These are phyloP conservation scores for Pisolithus tinctorius DNA, from an alignment of 768 basidiomycete genomes.

Conservation along the genomic window DNA sequence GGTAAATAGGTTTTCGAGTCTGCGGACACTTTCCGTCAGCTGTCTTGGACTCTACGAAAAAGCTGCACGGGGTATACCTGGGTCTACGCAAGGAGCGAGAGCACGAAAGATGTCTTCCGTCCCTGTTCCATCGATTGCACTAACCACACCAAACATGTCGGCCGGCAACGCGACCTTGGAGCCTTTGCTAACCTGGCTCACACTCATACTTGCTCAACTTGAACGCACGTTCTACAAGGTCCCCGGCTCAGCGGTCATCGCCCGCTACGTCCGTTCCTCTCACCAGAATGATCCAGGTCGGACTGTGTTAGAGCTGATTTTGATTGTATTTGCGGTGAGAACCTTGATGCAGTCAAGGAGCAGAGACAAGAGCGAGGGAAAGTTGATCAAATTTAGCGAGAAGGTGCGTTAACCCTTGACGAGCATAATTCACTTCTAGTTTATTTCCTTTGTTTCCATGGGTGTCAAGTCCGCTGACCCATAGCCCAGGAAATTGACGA, in stretches of 20 bases:
- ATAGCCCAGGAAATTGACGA: slow-evolving; percentile 84
- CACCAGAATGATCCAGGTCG: slow-evolving; percentile 96
- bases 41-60: no score
- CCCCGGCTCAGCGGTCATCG: slow-evolving; percentile 76
- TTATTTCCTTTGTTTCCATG: background rate
- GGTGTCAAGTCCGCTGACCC: background rate
- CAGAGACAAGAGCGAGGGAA: slow-evolving; percentile 73
- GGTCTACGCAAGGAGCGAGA: no score
- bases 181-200: slow-evolving; percentile 59
- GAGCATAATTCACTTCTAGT: background rate
- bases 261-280: slow-evolving; percentile 89
- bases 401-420: slow-evolving; percentile 50
- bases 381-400: slow-evolving; percentile 85
- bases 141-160: background rate
- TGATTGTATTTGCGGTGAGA: slow-evolving; percentile 81
- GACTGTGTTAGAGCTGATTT: slow-evolving; percentile 82
- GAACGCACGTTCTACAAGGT: slow-evolving; percentile 67
- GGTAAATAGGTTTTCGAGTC: no score
- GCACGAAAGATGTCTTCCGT: background rate
- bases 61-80: no score
- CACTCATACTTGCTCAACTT: slow-evolving; percentile 49
- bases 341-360: slow-evolving; percentile 90
- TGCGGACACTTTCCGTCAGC: no score
- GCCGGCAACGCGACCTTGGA: slow-evolving; percentile 22
- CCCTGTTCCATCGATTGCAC: background rate